Conservation (phyloP, 2,329 filamentous ascomycete genomes). For the Sclerotinia borealis region DNA sequence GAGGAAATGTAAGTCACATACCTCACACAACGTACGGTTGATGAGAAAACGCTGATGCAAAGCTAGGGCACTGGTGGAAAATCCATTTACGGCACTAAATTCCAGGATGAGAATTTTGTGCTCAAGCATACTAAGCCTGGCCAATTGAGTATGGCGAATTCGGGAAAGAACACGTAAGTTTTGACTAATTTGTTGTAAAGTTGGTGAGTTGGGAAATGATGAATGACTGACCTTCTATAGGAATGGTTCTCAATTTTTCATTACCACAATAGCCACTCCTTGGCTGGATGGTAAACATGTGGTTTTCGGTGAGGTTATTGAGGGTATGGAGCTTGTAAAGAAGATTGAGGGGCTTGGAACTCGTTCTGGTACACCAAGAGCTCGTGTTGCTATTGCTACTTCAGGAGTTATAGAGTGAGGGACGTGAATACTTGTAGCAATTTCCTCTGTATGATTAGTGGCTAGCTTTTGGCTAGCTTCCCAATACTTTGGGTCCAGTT, state of each 20-base stretch:
- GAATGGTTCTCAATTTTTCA: slow-evolving; percentile 98
- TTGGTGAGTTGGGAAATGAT: not conserved
- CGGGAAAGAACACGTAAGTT: slow-evolving; percentile 81
- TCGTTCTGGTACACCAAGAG: slow-evolving; percentile 47
- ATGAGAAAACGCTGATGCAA: slow-evolving; percentile 49
- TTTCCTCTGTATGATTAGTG: not conserved
- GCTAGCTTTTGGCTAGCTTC: too few species aligned
- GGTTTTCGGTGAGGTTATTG: slow-evolving; percentile 71
- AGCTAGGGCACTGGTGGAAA: slow-evolving; percentile 73
- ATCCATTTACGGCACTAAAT: slow-evolving; percentile 94
- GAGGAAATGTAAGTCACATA: slow-evolving; percentile 64
- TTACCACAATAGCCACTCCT: slow-evolving; percentile 87
- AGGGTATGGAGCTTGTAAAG: slow-evolving; percentile 48
- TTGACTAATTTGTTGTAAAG: too few species aligned
- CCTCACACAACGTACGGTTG: not conserved
- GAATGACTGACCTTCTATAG: slow-evolving; percentile 47
- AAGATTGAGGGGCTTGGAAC: slow-evolving; percentile 55
- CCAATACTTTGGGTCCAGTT: too few species aligned
- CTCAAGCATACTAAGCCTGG: slow-evolving; percentile 67
- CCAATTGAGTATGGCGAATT: slow-evolving; percentile 91
- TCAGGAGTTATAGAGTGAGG: slow-evolving; percentile 37
- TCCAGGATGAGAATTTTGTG: slow-evolving; percentile 85
- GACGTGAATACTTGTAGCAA: not conserved
- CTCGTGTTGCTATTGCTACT: slow-evolving; percentile 49
- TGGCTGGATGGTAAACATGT: slow-evolving; percentile 96